phyloP scores from a whole-genome alignment of 2,329 filamentous ascomycete species.

The Paecilomyces dactylethromorphus region DNA sequence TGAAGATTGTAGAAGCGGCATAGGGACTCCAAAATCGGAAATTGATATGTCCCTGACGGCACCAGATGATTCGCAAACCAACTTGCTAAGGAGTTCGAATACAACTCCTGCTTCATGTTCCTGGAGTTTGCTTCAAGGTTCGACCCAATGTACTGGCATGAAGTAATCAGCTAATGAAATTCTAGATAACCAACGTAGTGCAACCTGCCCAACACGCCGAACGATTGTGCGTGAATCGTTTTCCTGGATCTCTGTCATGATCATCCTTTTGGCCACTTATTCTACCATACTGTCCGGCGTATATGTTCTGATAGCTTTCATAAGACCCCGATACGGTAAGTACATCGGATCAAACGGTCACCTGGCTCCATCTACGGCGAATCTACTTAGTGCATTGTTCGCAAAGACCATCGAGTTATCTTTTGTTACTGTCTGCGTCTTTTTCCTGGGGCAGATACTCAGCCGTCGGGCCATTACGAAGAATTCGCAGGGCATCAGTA shows the following conservation, averaged over 20 bases:
- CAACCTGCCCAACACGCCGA: constrained; percentile 22
- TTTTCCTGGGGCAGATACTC: constrained; percentile 67
- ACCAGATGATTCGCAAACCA: neutral
- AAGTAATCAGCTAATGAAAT: neutral
- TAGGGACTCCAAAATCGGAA: neutral
- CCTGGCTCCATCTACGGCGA: constrained; percentile 58
- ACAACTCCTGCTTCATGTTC: neutral
- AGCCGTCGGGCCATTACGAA: constrained; percentile 61
- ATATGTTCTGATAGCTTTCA: constrained; percentile 58
- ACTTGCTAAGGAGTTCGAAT: neutral
- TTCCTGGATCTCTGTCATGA: constrained; percentile 27
- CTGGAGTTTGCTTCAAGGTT: neutral
- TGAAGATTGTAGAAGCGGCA: neutral
- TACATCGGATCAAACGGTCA: constrained; percentile 47
- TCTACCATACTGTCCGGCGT: constrained; percentile 36
- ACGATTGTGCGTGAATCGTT: constrained; percentile 24
- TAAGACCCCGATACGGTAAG: constrained; percentile 57
- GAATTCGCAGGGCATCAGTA: constrained; percentile 57
- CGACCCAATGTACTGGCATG: neutral
- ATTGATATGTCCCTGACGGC: neutral
- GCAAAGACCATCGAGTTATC: constrained; percentile 73
- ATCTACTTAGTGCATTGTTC: constrained; percentile 59
- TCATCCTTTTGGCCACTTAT: constrained; percentile 32
- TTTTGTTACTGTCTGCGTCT: constrained; percentile 71
- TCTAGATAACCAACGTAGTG: neutral